Evolutionary conservation across 805 yeast genomes (phyloP).

Genomic region (Priceomyces melissophilus): DNA sequence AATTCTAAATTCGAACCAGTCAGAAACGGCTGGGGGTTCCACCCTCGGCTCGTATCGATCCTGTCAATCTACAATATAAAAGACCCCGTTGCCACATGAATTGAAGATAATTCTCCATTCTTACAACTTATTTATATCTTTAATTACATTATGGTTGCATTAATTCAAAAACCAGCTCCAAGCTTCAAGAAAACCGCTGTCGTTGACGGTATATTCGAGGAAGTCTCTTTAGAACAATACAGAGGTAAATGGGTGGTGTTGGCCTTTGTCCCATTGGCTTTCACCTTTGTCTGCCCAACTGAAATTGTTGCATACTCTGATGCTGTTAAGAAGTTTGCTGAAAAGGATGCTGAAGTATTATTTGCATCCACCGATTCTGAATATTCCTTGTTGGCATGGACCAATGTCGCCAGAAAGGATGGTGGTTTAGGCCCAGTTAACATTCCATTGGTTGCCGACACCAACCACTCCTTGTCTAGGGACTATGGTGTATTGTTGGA

Average conservation of each 20-base stretch:
- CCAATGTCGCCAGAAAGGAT: conserved; percentile 91
- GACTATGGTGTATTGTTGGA: conserved; percentile 97
- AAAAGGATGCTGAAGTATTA: conserved; percentile 81
- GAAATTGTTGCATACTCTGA: conserved; percentile 98
- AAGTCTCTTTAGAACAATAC: conserved; percentile 89
- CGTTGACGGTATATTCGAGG: conserved; percentile 94
- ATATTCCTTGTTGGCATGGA: conserved; percentile 97
- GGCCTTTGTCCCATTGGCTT: conserved; percentile 97
- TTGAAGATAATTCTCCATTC: background rate
- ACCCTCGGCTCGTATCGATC: conserved; percentile 1
- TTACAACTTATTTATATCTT: background rate
- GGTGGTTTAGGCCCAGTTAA: conserved; percentile 97
- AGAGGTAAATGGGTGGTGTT: conserved; percentile 97
- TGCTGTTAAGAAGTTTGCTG: conserved; percentile 85
- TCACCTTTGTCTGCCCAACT: conserved; percentile 99
- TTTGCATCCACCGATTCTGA: conserved; percentile 99
- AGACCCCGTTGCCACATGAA: background rate
- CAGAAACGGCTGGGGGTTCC: too few relatives aligned
- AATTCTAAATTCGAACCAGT: background rate
- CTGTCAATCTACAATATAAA: background rate
- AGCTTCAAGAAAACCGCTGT: conserved; percentile 95
- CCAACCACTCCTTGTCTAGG: conserved; percentile 89
- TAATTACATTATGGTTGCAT: conserved; percentile 64
- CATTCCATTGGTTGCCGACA: conserved; percentile 94
- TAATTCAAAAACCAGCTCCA: conserved; percentile 96